Evolutionary conservation across 495 filamentous ascomycete species (phyloP).

Genomic region (Daldinia childiae): DNA sequence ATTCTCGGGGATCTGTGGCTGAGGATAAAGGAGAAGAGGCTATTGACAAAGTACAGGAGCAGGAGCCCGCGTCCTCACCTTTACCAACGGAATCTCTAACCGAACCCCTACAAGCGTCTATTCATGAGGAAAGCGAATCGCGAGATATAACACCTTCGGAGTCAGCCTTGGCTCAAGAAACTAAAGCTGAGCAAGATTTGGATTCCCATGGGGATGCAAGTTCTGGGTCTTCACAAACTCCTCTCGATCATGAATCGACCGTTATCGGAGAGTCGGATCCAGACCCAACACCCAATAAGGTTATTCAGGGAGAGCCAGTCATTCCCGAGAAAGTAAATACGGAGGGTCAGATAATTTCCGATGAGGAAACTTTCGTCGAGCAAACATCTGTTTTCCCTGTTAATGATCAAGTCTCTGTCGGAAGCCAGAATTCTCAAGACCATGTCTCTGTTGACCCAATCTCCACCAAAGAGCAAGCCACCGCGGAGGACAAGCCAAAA

Average conservation of each 20-base stretch:
- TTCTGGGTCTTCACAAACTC: not conserved
- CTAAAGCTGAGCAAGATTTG: conserved; percentile 1
- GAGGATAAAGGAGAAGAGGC: conserved; percentile 47
- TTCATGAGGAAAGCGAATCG: not conserved
- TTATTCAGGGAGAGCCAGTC: not conserved
- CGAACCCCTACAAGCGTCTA: conserved; percentile 7
- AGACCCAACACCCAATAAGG: not conserved
- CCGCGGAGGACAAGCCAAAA: not conserved
- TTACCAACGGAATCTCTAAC: conserved; percentile 4
- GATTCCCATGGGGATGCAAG: not conserved
- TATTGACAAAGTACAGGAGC: conserved; percentile 27
- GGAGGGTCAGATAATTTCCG: not conserved
- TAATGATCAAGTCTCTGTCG: not conserved
- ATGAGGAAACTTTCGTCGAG: not conserved
- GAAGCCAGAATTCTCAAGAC: not conserved
- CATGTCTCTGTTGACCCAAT: not conserved
- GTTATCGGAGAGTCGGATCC: not conserved
- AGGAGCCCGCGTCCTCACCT: conserved; percentile 8
- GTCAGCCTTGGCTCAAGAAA: conserved; percentile 1
- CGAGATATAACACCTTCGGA: not conserved
- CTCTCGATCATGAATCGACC: not conserved
- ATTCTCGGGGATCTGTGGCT: conserved; percentile 1
- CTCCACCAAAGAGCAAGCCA: not conserved
- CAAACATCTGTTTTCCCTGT: not conserved
- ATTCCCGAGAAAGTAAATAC: not conserved